Evolutionary conservation across 495 filamentous ascomycete genomes (phyloP).

Genomic region (Neurospora intermedia): DNA sequence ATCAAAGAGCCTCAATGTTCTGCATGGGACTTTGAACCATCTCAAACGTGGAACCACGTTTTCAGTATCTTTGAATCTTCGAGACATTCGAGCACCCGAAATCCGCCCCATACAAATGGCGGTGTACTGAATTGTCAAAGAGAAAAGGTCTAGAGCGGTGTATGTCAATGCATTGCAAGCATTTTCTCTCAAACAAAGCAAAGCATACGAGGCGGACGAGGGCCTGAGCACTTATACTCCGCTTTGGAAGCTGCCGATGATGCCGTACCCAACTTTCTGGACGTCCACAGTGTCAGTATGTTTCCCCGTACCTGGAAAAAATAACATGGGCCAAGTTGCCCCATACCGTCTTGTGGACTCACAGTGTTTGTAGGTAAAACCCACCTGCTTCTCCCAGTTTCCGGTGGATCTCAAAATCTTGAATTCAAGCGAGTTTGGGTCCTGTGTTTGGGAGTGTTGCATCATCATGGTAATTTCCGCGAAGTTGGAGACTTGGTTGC

Average conservation of each 20-base stretch:
- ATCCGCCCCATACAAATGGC: neutral
- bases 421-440: neutral
- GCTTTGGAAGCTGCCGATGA: neutral
- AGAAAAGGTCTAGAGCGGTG: neutral
- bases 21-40: neutral
- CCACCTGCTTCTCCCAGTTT: neutral
- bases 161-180: neutral
- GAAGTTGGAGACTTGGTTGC: neutral
- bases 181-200: neutral
- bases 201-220: neutral
- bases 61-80: neutral
- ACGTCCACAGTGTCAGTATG: neutral
- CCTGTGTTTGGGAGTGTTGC: neutral
- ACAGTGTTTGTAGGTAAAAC: neutral
- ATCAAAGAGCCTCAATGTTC: neutral
- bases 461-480: neutral
- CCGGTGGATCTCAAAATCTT: neutral
- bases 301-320: neutral
- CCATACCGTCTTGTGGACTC: neutral
- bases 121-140: neutral
- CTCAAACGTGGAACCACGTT: neutral
- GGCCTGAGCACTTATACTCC: neutral
- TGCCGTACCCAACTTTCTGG: neutral
- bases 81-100: neutral
- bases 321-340: neutral